Evolutionary conservation across 2,329 filamentous ascomycete species (phyloP), one percentile per base, ranked within the genome.

Genomic region (Colletotrichum tropicale): DNA sequence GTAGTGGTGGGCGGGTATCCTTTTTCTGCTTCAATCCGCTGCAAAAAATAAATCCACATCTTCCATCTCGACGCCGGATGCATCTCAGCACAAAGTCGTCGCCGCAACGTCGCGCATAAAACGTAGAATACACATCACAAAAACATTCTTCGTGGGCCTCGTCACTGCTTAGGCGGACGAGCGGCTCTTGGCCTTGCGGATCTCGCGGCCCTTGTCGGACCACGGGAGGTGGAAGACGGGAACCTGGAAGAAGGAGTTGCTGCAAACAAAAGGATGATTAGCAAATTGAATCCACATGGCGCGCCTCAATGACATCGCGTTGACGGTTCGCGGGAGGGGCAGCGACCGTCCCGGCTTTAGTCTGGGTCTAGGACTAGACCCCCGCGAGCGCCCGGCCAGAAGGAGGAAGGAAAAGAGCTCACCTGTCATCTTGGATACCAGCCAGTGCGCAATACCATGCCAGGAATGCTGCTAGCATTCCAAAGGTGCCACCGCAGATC

Each of bases 181-280:
- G 52, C 88, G 87, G 70, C 85, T 86, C 88, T 93, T 88, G 77
- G 81, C 80, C 75, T 81, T 83, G 76, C 93, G 90, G 76, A 83
- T 84, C 84, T 92, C 89, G 77, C 90, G 91, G 69, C 92, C 94
- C 86, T 94, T 94, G 81, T 94, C 93, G 48, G 94, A 96, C 96
- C 96, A 98, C 70, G 96, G 96, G 90, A 98, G 98, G 89, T 98
- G 96, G 81, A 94, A 93, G 78, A 98, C 96, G 67, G 96, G 96
- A 77, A 98, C 92, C 84, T 97, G 90, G 89, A 98, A 97, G 92
- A 98, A 98, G 32, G 91, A 93, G 86, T 93, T 93, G 88, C 95
- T 97, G 81, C 76, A 61, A 69, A 67, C 52, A 60, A 71, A 21
- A n/a, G 10, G n/a, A 62, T 65, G 82, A 88, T 76, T 75, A 62